phyloP scores from a whole-genome alignment of 2,329 filamentous ascomycete species.

The Metarhizium rileyi region DNA sequence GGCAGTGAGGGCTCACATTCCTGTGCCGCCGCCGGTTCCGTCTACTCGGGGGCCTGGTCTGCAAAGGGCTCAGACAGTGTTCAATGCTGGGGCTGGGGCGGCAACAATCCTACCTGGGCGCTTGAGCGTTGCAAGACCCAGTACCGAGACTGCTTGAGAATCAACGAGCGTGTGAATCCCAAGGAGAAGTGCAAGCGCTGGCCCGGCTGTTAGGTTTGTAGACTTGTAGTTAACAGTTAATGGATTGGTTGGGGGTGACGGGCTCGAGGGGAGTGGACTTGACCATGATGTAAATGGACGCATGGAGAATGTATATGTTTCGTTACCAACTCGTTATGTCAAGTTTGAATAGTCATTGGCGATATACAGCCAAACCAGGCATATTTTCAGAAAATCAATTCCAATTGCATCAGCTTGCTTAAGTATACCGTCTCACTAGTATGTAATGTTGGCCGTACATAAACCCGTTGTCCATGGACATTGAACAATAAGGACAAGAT shows the following conservation, averaged over 20 bases:
- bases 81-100: constrained; percentile 17
- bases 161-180: constrained; percentile 30
- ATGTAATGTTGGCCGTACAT: too few species aligned
- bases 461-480: too few species aligned
- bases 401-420: too few species aligned
- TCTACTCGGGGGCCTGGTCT: constrained; percentile 7
- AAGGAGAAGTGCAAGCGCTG: constrained; percentile 30
- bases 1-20: background rate
- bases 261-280: background rate
- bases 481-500: too few species aligned
- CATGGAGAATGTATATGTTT: too few species aligned
- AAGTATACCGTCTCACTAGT: too few species aligned
- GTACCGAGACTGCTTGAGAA: constrained; percentile 36
- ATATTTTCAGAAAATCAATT: too few species aligned
- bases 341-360: too few species aligned
- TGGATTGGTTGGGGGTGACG: background rate
- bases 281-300: too few species aligned
- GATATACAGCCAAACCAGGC: too few species aligned
- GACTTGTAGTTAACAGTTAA: background rate
- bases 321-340: too few species aligned
- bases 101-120: constrained; percentile 23
- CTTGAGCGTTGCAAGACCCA: constrained; percentile 37
- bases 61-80: constrained; percentile 6
- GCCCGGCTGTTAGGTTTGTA: constrained; percentile 15
- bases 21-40: constrained; percentile 6